A percentile compares a stretch with the other conserved stretches of the same genome.
Conservation (phyloP, 2,329 filamentous ascomycete genomes). For the Elsinoe fawcettii region DNA sequence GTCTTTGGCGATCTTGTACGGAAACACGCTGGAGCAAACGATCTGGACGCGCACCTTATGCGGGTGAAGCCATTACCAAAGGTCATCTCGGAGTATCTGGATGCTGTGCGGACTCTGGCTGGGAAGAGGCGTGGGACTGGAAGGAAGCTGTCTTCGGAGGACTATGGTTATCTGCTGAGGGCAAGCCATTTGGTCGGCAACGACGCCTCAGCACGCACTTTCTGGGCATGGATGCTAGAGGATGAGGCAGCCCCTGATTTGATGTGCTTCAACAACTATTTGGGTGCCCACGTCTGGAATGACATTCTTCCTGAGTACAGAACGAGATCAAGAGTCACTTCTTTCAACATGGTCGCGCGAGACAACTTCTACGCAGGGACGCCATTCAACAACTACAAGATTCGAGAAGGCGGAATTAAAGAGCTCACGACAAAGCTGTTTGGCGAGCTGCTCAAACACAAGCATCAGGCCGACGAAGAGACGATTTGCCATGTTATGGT, state of each 20-base stretch:
- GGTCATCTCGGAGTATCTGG: slow-evolving; percentile 35
- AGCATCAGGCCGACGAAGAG: slow-evolving; percentile 41
- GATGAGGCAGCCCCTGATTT: slow-evolving; percentile 38
- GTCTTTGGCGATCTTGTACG: slow-evolving; percentile 41
- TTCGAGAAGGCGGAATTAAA: slow-evolving; percentile 27
- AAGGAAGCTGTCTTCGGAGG: slow-evolving; percentile 35
- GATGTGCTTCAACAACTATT: slow-evolving; percentile 48
- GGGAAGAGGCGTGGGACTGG: slow-evolving; percentile 32
- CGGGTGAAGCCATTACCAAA: slow-evolving; percentile 31
- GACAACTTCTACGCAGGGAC: slow-evolving; percentile 10
- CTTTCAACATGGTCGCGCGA: slow-evolving; percentile 23
- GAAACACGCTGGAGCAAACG: slow-evolving; percentile 45
- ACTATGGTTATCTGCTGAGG: slow-evolving; percentile 48
- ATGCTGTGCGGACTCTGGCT: slow-evolving; percentile 33
- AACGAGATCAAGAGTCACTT: slow-evolving; percentile 35
- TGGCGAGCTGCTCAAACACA: slow-evolving; percentile 40
- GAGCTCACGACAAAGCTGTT: slow-evolving; percentile 34
- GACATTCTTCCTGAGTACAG: slow-evolving; percentile 31
- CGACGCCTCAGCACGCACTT: slow-evolving; percentile 33
- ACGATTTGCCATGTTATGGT: slow-evolving; percentile 49
- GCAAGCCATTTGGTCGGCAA: slow-evolving; percentile 44
- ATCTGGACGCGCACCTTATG: slow-evolving; percentile 38
- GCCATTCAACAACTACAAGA: slow-evolving; percentile 22
- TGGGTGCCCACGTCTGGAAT: slow-evolving; percentile 44
- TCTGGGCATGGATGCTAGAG: slow-evolving; percentile 41